Base-by-base conservation (phyloP, 257 asterid species). In the Phtheirospermum japonicum region DNA sequence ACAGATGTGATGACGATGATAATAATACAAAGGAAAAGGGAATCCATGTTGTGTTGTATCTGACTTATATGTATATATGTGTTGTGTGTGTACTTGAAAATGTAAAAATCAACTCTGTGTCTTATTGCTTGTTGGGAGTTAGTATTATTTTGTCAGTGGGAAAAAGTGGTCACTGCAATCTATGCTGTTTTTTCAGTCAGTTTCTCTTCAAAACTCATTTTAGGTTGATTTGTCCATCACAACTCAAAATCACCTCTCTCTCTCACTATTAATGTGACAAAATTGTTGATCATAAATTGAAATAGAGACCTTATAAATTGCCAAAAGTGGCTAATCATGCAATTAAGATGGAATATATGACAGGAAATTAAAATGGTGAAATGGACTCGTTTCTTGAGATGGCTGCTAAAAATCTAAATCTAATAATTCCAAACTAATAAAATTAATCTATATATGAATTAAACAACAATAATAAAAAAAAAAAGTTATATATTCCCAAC, bases 11-110 rank as follows among this genome's bases (percentile, higher is more conserved):
- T 9, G 55, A 49, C 6, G 55, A 49, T 9, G 55, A 49, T 17
- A 49, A 49, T 49, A 49, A 19, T 49, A 49, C 55, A 16, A 49
- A 49, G 55, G 55, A 49, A 49, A 49, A 49, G 31, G 31, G 31
- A 48, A 48, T 48, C 54, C 55, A 49, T 49, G 55, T 49, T 49
- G 55, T 50, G 57, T 50, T 50, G 56, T 50, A 50, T 50, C 14
- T 50, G 57, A 20, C 55, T 18, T 46, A 17, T 16, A 16, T 42
- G 16, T 42, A 10, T 42, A 11, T 10, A 0, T 42, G 48, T 9
- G 4, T 0, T 4, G n/a, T n/a, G n/a, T n/a, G n/a, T n/a, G n/a
- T n/a, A n/a, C n/a, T 9, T 3, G 9, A 46, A 46, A 46, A 46
- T 46, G 14, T 4, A 5, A 46, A 46, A 46, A 48, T 48, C 54